A percentile compares a stretch with the other conserved stretches of the same genome.
Conservation (phyloP, 2,329 filamentous ascomycete species). For the Colletotrichum destructivum region DNA sequence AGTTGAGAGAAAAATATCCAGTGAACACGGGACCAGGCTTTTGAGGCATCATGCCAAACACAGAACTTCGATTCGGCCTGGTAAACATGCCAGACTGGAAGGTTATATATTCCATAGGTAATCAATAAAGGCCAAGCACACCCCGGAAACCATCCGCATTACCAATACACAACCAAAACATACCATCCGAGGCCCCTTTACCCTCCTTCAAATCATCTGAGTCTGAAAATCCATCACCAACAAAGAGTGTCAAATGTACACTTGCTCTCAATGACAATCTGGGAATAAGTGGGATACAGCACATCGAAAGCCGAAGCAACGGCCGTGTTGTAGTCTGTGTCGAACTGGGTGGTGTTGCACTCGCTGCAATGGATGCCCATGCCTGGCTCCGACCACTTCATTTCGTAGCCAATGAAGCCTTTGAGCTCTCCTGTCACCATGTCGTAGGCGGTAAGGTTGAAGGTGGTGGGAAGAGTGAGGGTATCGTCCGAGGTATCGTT, state of each 20-base stretch:
- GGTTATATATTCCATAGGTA: neutral
- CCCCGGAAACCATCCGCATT: neutral
- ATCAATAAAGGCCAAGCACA: neutral
- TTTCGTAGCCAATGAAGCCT: conserved; percentile 39
- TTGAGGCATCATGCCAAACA: too few relatives aligned
- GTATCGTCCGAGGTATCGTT: conserved; percentile 41
- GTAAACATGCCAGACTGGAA: neutral
- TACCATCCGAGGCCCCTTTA: too few relatives aligned
- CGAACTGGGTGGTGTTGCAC: conserved; percentile 39
- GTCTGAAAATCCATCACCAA: neutral
- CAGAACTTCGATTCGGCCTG: too few relatives aligned
- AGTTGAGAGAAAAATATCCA: too few relatives aligned
- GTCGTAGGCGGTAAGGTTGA: conserved; percentile 37
- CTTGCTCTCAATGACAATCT: conserved; percentile 39
- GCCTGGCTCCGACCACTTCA: conserved; percentile 13
- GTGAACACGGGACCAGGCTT: fast-evolving
- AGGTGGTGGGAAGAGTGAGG: conserved; percentile 29
- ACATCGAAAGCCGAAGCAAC: conserved; percentile 37
- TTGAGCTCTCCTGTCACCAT: conserved; percentile 27
- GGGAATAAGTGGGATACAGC: conserved; percentile 37
- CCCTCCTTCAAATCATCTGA: neutral
- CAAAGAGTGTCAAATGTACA: conserved; percentile 34
- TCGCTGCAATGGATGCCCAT: conserved; percentile 37
- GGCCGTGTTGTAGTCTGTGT: conserved; percentile 33
- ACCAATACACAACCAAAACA: neutral